Percentiles rank a stretch among this genome's conserved stretches.
These are phyloP conservation scores for Cymbopogon citratus DNA, from an alignment of 176 grass and related monocot genomes.

Conservation along the genomic window DNA sequence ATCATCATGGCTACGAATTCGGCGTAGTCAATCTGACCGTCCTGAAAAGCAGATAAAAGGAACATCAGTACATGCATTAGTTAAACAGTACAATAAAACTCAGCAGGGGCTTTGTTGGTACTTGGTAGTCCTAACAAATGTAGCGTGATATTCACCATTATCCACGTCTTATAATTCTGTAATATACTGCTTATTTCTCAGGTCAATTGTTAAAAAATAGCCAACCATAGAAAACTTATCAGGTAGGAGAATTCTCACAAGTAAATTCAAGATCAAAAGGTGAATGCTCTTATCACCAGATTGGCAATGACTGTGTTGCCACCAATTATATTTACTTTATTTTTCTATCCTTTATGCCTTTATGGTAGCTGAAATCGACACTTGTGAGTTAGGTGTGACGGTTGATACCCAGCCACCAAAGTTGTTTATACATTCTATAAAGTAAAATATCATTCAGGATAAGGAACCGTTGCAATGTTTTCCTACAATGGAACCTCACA, in stretches of 20 bases:
- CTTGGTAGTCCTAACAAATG: not conserved
- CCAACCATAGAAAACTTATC: not conserved
- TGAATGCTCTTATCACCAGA: not conserved
- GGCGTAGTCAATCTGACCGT: slow-evolving; percentile 71
- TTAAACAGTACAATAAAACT: not conserved
- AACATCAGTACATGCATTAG: not conserved
- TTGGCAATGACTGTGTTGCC: not conserved
- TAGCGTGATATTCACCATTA: not conserved
- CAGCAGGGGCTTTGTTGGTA: not conserved
- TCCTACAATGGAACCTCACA: not conserved
- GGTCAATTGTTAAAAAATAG: not conserved
- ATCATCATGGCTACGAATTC: slow-evolving; percentile 98
- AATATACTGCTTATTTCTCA: not conserved
- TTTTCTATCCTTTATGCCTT: not conserved
- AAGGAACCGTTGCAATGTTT: not conserved
- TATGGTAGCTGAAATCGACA: not conserved
- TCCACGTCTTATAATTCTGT: not conserved
- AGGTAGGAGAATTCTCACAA: not conserved
- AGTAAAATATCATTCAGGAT: slow-evolving; percentile 2
- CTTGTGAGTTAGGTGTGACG: not conserved
- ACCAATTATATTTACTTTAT: not conserved
- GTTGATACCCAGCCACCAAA: not conserved
- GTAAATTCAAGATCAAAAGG: not conserved
- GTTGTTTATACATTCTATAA: not conserved
- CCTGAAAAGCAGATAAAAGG: slow-evolving; percentile 48